A percentile compares a stretch with the other conserved stretches of the same genome.
These are phyloP conservation scores for Chrysanthemum lavandulifolium DNA, from an alignment of 129 eudicot genomes.

Conservation along the genomic window DNA sequence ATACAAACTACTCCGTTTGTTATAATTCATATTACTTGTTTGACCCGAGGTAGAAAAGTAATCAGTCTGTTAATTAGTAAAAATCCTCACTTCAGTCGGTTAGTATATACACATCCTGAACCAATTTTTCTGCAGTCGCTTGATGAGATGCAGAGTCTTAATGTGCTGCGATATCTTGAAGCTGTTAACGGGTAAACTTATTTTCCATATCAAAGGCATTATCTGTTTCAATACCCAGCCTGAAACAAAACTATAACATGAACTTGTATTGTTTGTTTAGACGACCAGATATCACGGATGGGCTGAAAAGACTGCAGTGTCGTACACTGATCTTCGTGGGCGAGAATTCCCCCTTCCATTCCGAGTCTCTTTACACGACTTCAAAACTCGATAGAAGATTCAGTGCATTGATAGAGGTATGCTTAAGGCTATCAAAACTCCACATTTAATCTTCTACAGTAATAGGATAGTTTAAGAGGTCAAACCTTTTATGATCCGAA, in stretches of 20 bases:
- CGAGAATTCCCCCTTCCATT: conserved; percentile 80
- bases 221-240: background rate
- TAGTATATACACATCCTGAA: background rate
- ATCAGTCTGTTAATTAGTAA: background rate
- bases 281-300: conserved; percentile 69
- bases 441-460: background rate
- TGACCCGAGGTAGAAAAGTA: background rate
- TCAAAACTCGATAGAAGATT: conserved; percentile 85
- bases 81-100: background rate
- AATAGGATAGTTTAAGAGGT: background rate
- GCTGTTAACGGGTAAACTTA: conserved; percentile 61
- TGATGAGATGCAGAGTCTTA: conserved; percentile 71
- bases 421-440: background rate
- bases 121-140: conserved; percentile 49
- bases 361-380: conserved; percentile 78
- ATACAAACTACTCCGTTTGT: background rate
- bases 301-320: conserved; percentile 62
- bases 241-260: background rate
- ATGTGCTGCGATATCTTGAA: conserved; percentile 67
- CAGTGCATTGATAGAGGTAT: conserved; percentile 88
- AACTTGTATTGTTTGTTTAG: conserved; percentile 26
- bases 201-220: background rate
- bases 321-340: conserved; percentile 79
- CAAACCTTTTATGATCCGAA: background rate
- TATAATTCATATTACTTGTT: background rate